A percentile compares a stretch with the other conserved stretches of the same genome.
Evolutionary conservation across 768 basidiomycete species (phyloP).

Genomic region (Mycena galericulata): DNA sequence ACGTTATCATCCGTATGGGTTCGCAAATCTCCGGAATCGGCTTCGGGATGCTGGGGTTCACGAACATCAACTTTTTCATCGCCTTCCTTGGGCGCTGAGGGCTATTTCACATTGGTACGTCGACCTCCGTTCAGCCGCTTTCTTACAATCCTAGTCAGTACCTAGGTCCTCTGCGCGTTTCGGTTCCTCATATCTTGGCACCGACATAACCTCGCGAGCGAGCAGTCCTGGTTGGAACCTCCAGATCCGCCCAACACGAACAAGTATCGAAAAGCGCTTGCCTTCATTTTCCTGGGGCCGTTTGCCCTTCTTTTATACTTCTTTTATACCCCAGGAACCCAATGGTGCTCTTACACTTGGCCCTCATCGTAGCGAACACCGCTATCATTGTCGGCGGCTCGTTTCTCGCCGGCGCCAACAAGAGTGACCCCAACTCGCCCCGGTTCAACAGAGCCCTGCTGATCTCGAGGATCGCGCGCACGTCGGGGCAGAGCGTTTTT

Average conservation of each 20-base stretch:
- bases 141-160: neutral
- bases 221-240: slow-evolving; percentile 51
- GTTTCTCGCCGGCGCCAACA: slow-evolving; percentile 41
- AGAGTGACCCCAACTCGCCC: slow-evolving; percentile 26
- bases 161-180: slow-evolving; percentile 30
- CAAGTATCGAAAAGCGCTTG: neutral
- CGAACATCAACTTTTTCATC: slow-evolving; percentile 13
- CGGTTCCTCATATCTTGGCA: slow-evolving; percentile 33
- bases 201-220: slow-evolving; percentile 32
- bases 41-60: slow-evolving; percentile 16
- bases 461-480: slow-evolving; percentile 45
- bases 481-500: slow-evolving; percentile 47
- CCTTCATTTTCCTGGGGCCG: slow-evolving; percentile 37
- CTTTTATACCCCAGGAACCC: slow-evolving; percentile 37
- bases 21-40: slow-evolving; percentile 26
- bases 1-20: slow-evolving; percentile 26
- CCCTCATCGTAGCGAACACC: slow-evolving; percentile 47
- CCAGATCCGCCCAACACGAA: neutral
- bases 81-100: slow-evolving; percentile 29
- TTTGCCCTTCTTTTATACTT: slow-evolving; percentile 40
- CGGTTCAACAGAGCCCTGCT: slow-evolving; percentile 22
- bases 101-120: slow-evolving; percentile 24
- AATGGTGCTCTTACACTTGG: slow-evolving; percentile 46
- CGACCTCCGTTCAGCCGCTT: neutral
- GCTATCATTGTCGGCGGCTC: slow-evolving; percentile 49